Conservation (phyloP, 78 protist species). For the Dictyostelium intermedium region DNA sequence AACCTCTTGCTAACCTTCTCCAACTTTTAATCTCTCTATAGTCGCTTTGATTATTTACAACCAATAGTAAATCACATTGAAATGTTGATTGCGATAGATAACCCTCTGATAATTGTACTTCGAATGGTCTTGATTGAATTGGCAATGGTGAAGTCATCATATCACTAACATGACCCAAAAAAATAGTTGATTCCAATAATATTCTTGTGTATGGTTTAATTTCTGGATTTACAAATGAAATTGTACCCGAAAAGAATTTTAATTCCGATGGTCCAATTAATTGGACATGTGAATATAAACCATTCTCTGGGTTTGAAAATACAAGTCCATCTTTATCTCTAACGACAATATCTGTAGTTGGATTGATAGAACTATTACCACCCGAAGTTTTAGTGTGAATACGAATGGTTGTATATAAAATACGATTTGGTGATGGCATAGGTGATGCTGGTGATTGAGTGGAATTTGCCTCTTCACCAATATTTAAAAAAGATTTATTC, state of each 20-base stretch:
- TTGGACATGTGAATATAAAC: constrained; percentile 18
- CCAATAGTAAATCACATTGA: constrained; percentile 6
- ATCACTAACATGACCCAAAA: constrained; percentile 53
- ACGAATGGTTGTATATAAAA: constrained; percentile 15
- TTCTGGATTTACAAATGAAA: constrained; percentile 28
- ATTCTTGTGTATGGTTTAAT: constrained; percentile 49
- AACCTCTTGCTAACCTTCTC: not conserved
- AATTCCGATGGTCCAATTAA: not conserved
- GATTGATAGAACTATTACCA: not conserved
- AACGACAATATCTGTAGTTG: constrained; percentile 5
- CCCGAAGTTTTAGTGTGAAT: not conserved
- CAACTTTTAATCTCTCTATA: not conserved
- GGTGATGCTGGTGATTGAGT: not conserved
- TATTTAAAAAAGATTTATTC: constrained; percentile 17
- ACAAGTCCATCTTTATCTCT: not conserved
- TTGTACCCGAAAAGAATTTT: constrained; percentile 11
- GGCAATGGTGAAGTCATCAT: constrained; percentile 39
- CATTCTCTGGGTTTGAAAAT: constrained; percentile 8
- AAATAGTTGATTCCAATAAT: not conserved
- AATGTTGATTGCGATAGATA: not conserved
- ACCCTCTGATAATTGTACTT: constrained; percentile 43
- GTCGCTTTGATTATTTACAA: constrained; percentile 48
- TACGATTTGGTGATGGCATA: not conserved
- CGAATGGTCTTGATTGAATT: constrained; percentile 63
- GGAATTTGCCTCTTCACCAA: not conserved